A percentile compares a stretch with the other conserved stretches of the same genome.
Evolutionary conservation across 345 rosid species (phyloP).

Genomic region (Eucalyptus cloeziana): DNA sequence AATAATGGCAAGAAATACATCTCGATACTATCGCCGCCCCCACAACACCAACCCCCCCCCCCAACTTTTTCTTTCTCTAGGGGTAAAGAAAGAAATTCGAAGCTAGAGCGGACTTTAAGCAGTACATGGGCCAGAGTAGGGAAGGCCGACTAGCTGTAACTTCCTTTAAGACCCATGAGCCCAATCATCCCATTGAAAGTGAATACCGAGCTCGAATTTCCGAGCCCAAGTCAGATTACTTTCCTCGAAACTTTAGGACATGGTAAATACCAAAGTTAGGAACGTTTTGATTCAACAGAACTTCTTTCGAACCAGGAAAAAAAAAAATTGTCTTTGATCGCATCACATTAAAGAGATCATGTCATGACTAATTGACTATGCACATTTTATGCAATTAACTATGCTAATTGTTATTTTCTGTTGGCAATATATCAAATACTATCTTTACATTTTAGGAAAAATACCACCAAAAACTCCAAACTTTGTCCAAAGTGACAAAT

Average conservation of each 20-base stretch:
- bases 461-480: too few relatives aligned
- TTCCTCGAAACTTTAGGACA: neutral
- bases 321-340: neutral
- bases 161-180: neutral
- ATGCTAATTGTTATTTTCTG: neutral
- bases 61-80: neutral
- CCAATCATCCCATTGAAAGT: neutral
- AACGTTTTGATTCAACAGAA: too few relatives aligned
- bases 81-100: neutral
- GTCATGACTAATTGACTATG: neutral
- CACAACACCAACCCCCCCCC: too few relatives aligned
- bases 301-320: neutral
- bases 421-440: neutral
- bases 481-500: too few relatives aligned
- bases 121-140: neutral
- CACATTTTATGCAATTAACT: neutral
- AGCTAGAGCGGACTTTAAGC: neutral
- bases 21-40: too few relatives aligned
- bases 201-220: neutral
- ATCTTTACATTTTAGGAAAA: neutral
- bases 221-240: neutral
- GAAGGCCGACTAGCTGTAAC: neutral
- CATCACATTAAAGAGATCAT: neutral
- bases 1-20: too few relatives aligned
- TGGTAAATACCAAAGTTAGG: too few relatives aligned